Evolutionary conservation across 176 grass and related monocot genomes (phyloP).

Genomic region (Hsuehochloa calcarea): DNA sequence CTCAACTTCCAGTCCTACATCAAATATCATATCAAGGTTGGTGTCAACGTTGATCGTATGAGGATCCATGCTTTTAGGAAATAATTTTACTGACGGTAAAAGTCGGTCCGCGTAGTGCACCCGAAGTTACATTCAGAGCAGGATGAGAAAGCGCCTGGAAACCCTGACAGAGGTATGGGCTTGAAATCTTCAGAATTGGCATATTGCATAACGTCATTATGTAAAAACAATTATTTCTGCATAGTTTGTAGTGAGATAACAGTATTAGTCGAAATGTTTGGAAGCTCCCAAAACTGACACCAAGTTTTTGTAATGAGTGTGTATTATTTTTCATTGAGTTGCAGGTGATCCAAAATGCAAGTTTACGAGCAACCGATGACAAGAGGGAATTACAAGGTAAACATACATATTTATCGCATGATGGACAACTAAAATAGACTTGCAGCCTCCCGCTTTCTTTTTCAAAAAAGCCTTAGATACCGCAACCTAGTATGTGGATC

Average conservation of each 20-base stretch:
- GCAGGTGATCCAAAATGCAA: slow-evolving; percentile 59
- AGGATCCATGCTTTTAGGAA: neutral
- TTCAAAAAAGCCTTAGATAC: neutral
- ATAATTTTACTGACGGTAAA: slow-evolving; percentile 7
- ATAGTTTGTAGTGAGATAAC: too few relatives aligned
- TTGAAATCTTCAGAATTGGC: neutral
- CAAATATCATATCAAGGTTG: slow-evolving; percentile 86
- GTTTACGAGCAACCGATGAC: slow-evolving; percentile 38
- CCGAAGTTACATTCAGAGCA: slow-evolving; percentile 70
- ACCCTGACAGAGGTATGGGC: slow-evolving; percentile 51
- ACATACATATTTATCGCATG: neutral
- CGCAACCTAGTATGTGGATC: neutral
- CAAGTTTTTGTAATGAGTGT: neutral
- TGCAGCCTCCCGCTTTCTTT: neutral
- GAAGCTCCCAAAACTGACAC: neutral
- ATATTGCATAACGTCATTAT: neutral
- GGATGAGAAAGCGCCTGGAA: slow-evolving; percentile 60
- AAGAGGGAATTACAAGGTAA: slow-evolving; percentile 39
- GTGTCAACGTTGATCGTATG: neutral
- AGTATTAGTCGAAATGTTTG: neutral
- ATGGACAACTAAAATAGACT: neutral
- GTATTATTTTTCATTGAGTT: neutral
- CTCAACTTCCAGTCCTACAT: slow-evolving; percentile 80
- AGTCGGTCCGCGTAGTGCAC: slow-evolving; percentile 51
- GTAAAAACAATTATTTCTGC: neutral